Conservation (phyloP, 495 filamentous ascomycete genomes). For the Penicillium samsonianum region DNA sequence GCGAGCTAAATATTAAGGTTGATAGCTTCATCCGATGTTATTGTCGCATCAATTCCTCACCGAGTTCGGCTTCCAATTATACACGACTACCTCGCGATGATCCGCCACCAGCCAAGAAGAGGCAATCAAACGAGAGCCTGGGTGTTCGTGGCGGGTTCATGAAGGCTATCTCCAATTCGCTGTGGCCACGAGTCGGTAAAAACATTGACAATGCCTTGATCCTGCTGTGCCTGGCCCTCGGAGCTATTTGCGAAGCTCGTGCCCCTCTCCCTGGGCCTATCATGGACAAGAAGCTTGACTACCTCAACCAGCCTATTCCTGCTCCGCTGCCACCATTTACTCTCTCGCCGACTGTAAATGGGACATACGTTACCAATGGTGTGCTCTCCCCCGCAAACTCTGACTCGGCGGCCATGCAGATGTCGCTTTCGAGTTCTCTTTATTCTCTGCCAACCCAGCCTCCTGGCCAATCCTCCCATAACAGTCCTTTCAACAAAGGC, state of each 20-base stretch:
- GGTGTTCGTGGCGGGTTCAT: slow-evolving; percentile 25
- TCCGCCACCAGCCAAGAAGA: slow-evolving; percentile 43
- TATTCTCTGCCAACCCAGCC: slow-evolving; percentile 23
- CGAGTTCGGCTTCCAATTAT: neutral
- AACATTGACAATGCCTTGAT: slow-evolving; percentile 70
- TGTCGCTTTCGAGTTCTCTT: slow-evolving; percentile 20
- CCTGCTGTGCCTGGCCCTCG: slow-evolving; percentile 79
- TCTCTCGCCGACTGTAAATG: neutral
- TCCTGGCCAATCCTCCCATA: slow-evolving; percentile 22
- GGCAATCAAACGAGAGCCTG: slow-evolving; percentile 40
- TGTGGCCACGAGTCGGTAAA: slow-evolving; percentile 32
- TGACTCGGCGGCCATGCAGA: slow-evolving; percentile 23
- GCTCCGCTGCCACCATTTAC: slow-evolving; percentile 16
- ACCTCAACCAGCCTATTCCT: slow-evolving; percentile 33
- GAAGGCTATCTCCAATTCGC: slow-evolving; percentile 7
- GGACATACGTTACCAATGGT: slow-evolving; percentile 16
- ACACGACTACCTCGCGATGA: slow-evolving; percentile 18
- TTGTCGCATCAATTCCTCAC: slow-evolving; percentile 28
- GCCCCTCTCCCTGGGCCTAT: slow-evolving; percentile 59
- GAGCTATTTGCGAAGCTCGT: slow-evolving; percentile 73
- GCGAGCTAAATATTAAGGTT: slow-evolving; percentile 48
- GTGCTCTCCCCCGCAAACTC: slow-evolving; percentile 34
- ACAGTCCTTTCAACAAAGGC: slow-evolving; percentile 18
- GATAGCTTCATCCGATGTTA: slow-evolving; percentile 52
- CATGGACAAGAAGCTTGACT: slow-evolving; percentile 30